Evolutionary conservation across 768 basidiomycete genomes (phyloP), one percentile per base, ranked within the genome.

Genomic region (Tricholoma furcatifolium): DNA sequence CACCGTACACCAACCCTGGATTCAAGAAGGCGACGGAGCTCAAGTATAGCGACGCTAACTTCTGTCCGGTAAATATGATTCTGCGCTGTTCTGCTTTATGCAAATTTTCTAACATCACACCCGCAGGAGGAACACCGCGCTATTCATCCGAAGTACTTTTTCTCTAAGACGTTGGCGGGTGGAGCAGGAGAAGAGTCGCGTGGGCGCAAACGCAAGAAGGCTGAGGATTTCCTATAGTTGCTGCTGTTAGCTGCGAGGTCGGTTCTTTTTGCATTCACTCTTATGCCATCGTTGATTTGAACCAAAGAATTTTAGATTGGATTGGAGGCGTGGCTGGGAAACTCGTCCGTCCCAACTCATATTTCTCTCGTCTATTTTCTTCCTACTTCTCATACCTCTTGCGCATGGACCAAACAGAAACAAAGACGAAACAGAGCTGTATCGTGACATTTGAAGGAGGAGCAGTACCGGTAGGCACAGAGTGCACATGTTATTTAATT

Each of bases 191-290:
- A 87, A 46, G 88, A 88, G 62, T 73, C 79, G 45, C 80, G 88
- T 58, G 90, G 91, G 43, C 90, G 85, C 75, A 93, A 93, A 70
- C 75, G 92, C 43, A 88, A 91, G 43, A 77, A 90, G 59, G 92
- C 92, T 30, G 91, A 93, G 69, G 92, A 93, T 68, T 91, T 90
- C 69, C 70, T 93, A 61, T 91, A 60, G 64, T 11, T 34, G 27
- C 27, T 7, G 27, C 4, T 3, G 7, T 27, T 27, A 4, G 27
- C 27, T 27, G 41, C n/a, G 4, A 42, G 45, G 35, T 41, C 6
- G 21, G 43, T 17, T 2, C n/a, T 9, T 23, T 3, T 24, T 31
- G 11, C 32, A 27, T 20, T 6, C 44, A 11, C 27, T 11, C 18
- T 42, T 6, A 15, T 2, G 9, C 21, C 2, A 20, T 12, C 17